Percentiles rank a stretch among this genome's conserved stretches.
Evolutionary conservation across 306 rosid species (phyloP).

Genomic region (Lotus japonicus): DNA sequence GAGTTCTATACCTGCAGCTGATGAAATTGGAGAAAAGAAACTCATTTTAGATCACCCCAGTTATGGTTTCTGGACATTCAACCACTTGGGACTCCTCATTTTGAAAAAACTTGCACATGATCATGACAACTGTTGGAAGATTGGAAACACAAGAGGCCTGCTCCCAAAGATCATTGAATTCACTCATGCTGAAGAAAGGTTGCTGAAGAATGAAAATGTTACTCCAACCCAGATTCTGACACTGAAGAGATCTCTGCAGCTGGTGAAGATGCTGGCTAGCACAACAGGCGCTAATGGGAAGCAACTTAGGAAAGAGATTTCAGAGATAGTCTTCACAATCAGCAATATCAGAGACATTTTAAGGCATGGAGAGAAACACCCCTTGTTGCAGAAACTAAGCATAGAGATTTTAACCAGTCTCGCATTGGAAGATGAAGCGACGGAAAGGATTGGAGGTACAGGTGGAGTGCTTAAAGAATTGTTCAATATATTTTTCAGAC

Average conservation of each 20-base stretch:
- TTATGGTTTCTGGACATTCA: conserved; percentile 75
- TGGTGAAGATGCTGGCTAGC: conserved; percentile 81
- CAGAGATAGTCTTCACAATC: conserved; percentile 79
- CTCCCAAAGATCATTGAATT: conserved; percentile 80
- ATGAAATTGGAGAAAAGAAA: conserved; percentile 74
- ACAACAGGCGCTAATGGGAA: conserved; percentile 75
- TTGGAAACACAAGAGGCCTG: conserved; percentile 85
- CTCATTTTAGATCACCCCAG: conserved; percentile 37
- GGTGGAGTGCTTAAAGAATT: conserved; percentile 79
- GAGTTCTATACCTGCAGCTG: conserved; percentile 47
- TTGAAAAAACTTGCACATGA: conserved; percentile 80
- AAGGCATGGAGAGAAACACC: conserved; percentile 61
- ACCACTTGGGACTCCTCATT: conserved; percentile 72
- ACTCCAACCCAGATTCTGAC: conserved; percentile 50
- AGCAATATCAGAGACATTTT: conserved; percentile 78
- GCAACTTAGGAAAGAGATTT: conserved; percentile 63
- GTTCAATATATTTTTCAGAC: conserved; percentile 58
- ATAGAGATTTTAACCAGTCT: conserved; percentile 76
- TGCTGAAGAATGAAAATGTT: conserved; percentile 47
- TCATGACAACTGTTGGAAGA: conserved; percentile 90
- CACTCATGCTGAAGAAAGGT: conserved; percentile 60
- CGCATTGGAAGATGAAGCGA: conserved; percentile 76
- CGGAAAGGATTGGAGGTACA: conserved; percentile 79
- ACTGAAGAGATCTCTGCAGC: conserved; percentile 69
- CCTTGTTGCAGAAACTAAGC: conserved; percentile 64